These are phyloP conservation scores for Thelephora terrestris DNA, from an alignment of 1,284 basidiomycete genomes.

Conservation along the genomic window DNA sequence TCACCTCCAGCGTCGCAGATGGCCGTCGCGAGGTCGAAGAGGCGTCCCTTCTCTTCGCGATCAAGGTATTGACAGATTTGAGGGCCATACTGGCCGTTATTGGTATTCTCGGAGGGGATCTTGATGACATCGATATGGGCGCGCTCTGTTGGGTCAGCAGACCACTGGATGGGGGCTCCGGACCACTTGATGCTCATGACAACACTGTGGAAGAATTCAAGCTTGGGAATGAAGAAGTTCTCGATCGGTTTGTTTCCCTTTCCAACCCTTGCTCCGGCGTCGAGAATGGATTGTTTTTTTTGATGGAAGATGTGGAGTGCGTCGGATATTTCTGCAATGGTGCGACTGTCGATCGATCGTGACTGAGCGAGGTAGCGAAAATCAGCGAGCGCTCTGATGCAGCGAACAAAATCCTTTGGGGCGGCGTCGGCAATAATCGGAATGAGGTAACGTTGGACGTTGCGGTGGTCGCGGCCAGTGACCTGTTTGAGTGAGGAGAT, in stretches of 20 bases:
- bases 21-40: conserved; percentile 19
- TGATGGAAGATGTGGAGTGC: not conserved
- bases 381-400: no score
- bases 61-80: conserved; percentile 22
- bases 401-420: not conserved
- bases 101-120: conserved; percentile 14
- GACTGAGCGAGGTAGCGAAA: not conserved
- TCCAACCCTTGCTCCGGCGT: not conserved
- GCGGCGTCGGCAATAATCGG: not conserved
- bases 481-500: no score
- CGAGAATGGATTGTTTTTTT: not conserved
- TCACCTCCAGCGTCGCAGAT: conserved; percentile 8
- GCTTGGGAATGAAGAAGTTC: conserved; percentile 1
- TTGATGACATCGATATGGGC: conserved; percentile 1
- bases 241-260: not conserved
- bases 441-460: not conserved
- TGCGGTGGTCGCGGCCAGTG: no score
- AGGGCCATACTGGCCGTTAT: conserved; percentile 20
- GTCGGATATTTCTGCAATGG: not conserved
- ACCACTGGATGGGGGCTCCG: conserved; percentile 4
- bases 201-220: not conserved
- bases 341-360: not conserved
- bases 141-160: conserved; percentile 6
- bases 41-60: conserved; percentile 15
- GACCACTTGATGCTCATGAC: not conserved